Percentiles rank a stretch among this genome's conserved stretches.
Evolutionary conservation across 257 asterid genomes (phyloP).

Genomic region (Lycium barbarum): DNA sequence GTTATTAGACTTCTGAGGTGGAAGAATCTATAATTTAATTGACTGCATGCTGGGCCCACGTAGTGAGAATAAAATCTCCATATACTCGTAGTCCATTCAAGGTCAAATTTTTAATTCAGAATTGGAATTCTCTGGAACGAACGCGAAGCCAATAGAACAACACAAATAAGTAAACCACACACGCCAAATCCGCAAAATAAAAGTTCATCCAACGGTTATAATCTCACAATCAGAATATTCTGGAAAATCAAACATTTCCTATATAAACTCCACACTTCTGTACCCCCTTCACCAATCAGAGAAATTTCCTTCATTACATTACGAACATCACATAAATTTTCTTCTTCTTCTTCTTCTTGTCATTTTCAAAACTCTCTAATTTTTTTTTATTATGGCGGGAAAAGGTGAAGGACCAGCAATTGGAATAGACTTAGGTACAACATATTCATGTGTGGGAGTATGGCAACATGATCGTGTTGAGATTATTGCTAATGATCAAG

Average conservation of each 20-base stretch:
- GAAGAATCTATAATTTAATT: not conserved
- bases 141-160: not conserved
- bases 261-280: conserved; percentile 3
- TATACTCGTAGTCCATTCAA: too few species aligned
- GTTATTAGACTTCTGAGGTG: too few species aligned
- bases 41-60: not conserved
- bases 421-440: conserved; percentile 45
- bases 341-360: not conserved
- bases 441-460: conserved; percentile 47
- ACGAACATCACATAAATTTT: too few species aligned
- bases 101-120: not conserved
- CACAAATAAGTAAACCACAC: not conserved
- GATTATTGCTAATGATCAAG: conserved; percentile 47
- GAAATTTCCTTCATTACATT: too few species aligned
- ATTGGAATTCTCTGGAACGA: conserved; percentile 34
- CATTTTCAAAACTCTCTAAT: not conserved
- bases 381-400: conserved; percentile 22
- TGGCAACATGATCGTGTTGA: conserved; percentile 50
- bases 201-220: conserved; percentile 20
- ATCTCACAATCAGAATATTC: conserved; percentile 33
- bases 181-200: not conserved
- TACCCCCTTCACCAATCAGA: not conserved
- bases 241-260: conserved; percentile 21
- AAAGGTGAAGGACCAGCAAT: conserved; percentile 45
- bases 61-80: not conserved